Conservation (phyloP, 2,329 filamentous ascomycete genomes). For the Didymella pinodella region DNA sequence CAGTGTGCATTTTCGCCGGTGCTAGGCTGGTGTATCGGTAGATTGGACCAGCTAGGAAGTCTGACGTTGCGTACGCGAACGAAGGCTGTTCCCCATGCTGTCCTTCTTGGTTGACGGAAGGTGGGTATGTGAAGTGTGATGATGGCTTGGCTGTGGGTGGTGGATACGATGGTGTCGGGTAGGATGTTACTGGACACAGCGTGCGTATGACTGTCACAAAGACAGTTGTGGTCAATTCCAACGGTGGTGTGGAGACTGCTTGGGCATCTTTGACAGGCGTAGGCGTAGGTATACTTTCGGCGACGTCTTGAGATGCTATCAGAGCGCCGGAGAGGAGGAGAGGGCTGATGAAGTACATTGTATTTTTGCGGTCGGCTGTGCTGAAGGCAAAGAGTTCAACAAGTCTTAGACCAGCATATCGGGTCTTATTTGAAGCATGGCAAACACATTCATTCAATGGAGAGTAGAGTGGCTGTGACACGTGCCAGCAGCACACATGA, state of each 20-base stretch:
- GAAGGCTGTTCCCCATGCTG: neutral
- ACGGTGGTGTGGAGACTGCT: neutral
- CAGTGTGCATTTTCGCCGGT: neutral
- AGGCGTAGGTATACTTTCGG: neutral
- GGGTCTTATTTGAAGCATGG: neutral
- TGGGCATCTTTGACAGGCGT: neutral
- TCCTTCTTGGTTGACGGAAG: neutral
- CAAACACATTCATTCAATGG: neutral
- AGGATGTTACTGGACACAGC: neutral
- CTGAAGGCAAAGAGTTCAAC: neutral
- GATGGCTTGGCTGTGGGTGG: neutral
- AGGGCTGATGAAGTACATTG: slow-evolving; percentile 1
- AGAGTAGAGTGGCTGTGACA: neutral
- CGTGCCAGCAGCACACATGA: neutral
- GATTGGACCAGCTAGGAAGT: neutral
- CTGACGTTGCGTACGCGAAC: neutral
- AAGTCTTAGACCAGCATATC: neutral
- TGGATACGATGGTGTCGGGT: no score
- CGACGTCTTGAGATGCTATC: neutral
- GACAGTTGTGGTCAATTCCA: neutral
- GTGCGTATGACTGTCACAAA: slow-evolving; percentile 1
- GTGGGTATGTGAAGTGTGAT: neutral
- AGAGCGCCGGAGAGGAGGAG: slow-evolving; percentile 1
- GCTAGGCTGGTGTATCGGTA: neutral
- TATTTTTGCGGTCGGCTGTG: neutral